Percentiles rank a stretch among this genome's conserved stretches.
Evolutionary conservation across 768 basidiomycete species (phyloP).

Genomic region (Solioccasus polychromus): DNA sequence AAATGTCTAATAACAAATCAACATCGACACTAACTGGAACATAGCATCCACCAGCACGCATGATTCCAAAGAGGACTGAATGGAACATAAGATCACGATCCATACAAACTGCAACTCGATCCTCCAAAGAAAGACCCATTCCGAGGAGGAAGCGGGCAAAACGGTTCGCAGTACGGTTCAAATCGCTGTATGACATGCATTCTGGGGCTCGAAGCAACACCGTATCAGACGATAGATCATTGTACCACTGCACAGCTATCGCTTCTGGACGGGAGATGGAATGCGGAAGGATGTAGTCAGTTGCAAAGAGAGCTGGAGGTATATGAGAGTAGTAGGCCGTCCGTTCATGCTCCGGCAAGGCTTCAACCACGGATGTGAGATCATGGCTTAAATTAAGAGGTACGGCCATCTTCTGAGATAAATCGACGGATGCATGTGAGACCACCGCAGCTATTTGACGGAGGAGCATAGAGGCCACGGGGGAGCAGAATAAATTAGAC

Average conservation of each 20-base stretch:
- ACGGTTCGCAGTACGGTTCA: conserved; percentile 38
- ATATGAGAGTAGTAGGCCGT: conserved; percentile 16
- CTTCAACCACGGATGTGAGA: conserved; percentile 18
- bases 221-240: conserved; percentile 5
- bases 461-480: conserved; percentile 15
- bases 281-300: conserved; percentile 24
- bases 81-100: conserved; percentile 42
- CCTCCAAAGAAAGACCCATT: conserved; percentile 35
- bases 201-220: conserved; percentile 1
- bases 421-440: conserved; percentile 1
- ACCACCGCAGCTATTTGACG: conserved; percentile 15
- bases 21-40: conserved; percentile 38
- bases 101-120: conserved; percentile 46
- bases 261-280: conserved; percentile 11
- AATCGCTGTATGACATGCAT: conserved; percentile 31
- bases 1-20: conserved; percentile 9
- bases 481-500: conserved; percentile 10
- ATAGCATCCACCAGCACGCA: conserved; percentile 50
- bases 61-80: conserved; percentile 40
- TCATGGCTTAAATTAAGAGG: conserved; percentile 9
- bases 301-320: conserved; percentile 17
- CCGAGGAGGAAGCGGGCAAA: conserved; percentile 41
- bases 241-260: conserved; percentile 24
- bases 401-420: conserved; percentile 6
- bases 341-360: conserved; percentile 8